Evolutionary conservation across 495 filamentous ascomycete species (phyloP).

Genomic region (Hyaloscypha finlandica): DNA sequence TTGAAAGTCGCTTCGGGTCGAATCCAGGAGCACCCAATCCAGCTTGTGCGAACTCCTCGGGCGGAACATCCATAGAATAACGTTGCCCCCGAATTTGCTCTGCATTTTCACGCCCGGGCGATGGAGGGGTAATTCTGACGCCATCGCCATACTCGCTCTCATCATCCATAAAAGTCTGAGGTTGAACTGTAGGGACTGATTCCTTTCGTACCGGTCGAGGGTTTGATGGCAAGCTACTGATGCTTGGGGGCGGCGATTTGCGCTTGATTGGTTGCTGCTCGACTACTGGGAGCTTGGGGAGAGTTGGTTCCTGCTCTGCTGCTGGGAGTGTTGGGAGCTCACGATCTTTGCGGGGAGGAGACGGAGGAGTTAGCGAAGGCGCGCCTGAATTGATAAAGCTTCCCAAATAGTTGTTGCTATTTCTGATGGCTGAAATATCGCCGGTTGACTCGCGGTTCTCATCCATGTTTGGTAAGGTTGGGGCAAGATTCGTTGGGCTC

Average conservation of each 20-base stretch:
- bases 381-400: conserved; percentile 35
- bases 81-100: conserved; percentile 13
- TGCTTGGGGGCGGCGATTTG: conserved; percentile 13
- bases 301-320: neutral
- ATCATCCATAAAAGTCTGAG: conserved; percentile 17
- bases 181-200: conserved; percentile 14
- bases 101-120: conserved; percentile 33
- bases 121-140: conserved; percentile 53
- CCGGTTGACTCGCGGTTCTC: conserved; percentile 39
- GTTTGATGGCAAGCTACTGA: conserved; percentile 22
- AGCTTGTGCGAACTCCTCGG: conserved; percentile 30
- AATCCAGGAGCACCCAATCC: conserved; percentile 56
- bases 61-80: conserved; percentile 33
- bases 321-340: conserved; percentile 25
- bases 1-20: conserved; percentile 75
- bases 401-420: conserved; percentile 50
- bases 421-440: conserved; percentile 37
- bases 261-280: conserved; percentile 6
- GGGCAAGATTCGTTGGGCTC: conserved; percentile 29
- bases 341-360: conserved; percentile 4
- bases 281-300: conserved; percentile 20
- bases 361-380: neutral
- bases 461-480: conserved; percentile 25
- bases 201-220: conserved; percentile 45
- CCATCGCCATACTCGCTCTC: conserved; percentile 65